Percentiles rank a stretch among this genome's conserved stretches.
Evolutionary conservation across 2,329 filamentous ascomycete species (phyloP).

Genomic region (Aspergillus quadricinctus): DNA sequence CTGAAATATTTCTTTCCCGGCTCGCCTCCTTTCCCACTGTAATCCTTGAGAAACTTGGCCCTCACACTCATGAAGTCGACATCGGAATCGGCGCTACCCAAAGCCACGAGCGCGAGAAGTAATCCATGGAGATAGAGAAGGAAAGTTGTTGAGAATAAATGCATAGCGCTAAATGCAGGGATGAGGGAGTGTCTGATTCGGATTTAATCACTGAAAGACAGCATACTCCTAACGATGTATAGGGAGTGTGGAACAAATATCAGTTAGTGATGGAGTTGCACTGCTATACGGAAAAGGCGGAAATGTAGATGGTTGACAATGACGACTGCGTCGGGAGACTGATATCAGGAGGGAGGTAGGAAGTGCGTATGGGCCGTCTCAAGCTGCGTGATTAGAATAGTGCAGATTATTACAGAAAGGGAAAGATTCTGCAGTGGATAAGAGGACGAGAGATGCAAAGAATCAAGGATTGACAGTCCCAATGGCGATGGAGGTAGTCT

Average conservation of each 20-base stretch:
- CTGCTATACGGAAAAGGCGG: not conserved
- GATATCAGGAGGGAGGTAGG: not conserved
- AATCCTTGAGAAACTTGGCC: conserved; percentile 36
- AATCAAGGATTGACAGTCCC: not conserved
- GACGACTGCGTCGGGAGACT: not conserved
- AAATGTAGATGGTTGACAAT: not conserved
- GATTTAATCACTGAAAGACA: conserved; percentile 1
- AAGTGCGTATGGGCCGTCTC: not conserved
- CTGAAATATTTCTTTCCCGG: conserved; percentile 49
- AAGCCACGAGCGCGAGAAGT: conserved; percentile 10
- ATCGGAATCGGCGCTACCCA: conserved; percentile 29
- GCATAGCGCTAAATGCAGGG: conserved; percentile 17
- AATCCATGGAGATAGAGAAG: conserved; percentile 18
- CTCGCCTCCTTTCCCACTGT: conserved; percentile 36
- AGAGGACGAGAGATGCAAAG: not conserved
- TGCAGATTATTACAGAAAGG: not conserved
- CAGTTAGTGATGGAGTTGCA: not conserved
- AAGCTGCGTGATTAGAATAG: not conserved
- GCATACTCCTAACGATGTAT: conserved; percentile 5
- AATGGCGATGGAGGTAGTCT: not conserved
- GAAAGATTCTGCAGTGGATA: not conserved
- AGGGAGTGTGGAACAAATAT: not conserved
- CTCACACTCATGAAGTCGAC: conserved; percentile 44
- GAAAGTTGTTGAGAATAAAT: conserved; percentile 10
- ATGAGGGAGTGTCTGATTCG: not conserved